Evolutionary conservation across 2,329 filamentous ascomycete species (phyloP).

Genomic region (Fusarium devonianum): DNA sequence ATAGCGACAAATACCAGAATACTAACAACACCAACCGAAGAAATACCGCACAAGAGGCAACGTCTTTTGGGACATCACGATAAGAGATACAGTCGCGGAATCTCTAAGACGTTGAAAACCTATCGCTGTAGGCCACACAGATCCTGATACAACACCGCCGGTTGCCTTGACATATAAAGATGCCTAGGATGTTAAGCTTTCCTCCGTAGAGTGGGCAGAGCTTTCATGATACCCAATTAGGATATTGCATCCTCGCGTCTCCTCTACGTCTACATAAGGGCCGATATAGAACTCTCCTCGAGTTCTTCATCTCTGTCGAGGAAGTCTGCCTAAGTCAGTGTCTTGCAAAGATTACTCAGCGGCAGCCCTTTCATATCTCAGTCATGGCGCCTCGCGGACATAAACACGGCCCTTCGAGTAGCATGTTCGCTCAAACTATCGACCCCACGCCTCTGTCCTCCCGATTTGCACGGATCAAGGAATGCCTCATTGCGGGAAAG

Average conservation of each 20-base stretch:
- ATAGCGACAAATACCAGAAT: conserved; percentile 36
- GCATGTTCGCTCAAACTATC: conserved; percentile 39
- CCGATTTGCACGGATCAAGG: conserved; percentile 53
- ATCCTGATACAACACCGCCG: conserved; percentile 14
- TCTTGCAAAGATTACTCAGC: not conserved
- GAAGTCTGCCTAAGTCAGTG: not conserved
- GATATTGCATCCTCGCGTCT: too few species aligned
- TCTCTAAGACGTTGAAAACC: conserved; percentile 3
- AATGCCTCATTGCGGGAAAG: conserved; percentile 48
- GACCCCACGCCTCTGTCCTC: conserved; percentile 47
- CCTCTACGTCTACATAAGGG: too few species aligned
- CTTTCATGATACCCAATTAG: not conserved
- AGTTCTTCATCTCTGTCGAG: not conserved
- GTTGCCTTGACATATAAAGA: conserved; percentile 8
- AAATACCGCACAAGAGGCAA: conserved; percentile 32
- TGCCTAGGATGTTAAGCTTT: conserved; percentile 6
- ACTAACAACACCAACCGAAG: conserved; percentile 36
- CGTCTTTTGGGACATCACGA: conserved; percentile 14
- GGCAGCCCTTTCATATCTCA: not conserved
- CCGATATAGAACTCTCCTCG: too few species aligned
- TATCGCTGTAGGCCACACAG: conserved; percentile 9
- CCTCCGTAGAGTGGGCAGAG: conserved; percentile 5
- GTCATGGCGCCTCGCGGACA: conserved; percentile 30
- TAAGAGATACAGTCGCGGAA: conserved; percentile 14
- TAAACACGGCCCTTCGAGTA: conserved; percentile 36